Percentiles rank a stretch among this genome's conserved stretches.
phyloP scores from a whole-genome alignment of 2,329 filamentous ascomycete species.

The Aspergillus jensenii region DNA sequence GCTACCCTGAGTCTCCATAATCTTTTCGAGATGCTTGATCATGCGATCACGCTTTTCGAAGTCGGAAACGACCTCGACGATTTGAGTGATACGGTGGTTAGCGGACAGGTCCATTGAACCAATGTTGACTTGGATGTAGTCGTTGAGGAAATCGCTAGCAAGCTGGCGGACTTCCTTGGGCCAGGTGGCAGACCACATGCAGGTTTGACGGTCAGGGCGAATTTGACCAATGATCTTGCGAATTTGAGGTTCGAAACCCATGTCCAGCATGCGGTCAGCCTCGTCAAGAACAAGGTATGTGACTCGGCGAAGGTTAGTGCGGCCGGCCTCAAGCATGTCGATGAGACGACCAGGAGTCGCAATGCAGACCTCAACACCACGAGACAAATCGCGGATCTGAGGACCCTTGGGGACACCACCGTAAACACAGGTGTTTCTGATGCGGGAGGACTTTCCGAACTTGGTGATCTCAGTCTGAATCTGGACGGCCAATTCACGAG shows the following conservation, averaged over 20 bases:
- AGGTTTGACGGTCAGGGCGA: conserved; percentile 95
- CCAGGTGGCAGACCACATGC: conserved; percentile 99
- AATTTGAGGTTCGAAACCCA: conserved; percentile 99
- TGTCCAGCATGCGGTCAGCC: conserved; percentile 99
- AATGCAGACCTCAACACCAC: conserved; percentile 98
- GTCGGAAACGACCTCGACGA: conserved; percentile 93
- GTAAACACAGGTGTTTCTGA: conserved; percentile 98
- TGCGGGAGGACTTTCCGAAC: conserved; percentile 95
- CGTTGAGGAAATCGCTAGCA: conserved; percentile 83
- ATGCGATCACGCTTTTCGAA: conserved; percentile 97
- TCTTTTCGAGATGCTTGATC: conserved; percentile 95
- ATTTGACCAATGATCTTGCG: conserved; percentile 98
- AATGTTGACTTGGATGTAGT: conserved; percentile 99
- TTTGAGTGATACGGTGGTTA: conserved; percentile 96
- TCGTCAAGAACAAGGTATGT: conserved; percentile 98
- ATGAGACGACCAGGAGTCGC: conserved; percentile 96
- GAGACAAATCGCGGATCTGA: conserved; percentile 90
- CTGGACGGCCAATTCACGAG: conserved; percentile 95
- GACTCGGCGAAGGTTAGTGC: conserved; percentile 96
- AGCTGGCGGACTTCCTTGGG: conserved; percentile 96
- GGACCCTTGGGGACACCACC: conserved; percentile 97
- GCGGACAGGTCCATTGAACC: conserved; percentile 93
- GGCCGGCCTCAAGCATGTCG: conserved; percentile 96
- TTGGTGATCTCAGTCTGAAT: conserved; percentile 99
- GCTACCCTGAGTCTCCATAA: conserved; percentile 95